phyloP scores from a whole-genome alignment of 2,329 filamentous ascomycete genomes.

The Hyphodiscus sp. region DNA sequence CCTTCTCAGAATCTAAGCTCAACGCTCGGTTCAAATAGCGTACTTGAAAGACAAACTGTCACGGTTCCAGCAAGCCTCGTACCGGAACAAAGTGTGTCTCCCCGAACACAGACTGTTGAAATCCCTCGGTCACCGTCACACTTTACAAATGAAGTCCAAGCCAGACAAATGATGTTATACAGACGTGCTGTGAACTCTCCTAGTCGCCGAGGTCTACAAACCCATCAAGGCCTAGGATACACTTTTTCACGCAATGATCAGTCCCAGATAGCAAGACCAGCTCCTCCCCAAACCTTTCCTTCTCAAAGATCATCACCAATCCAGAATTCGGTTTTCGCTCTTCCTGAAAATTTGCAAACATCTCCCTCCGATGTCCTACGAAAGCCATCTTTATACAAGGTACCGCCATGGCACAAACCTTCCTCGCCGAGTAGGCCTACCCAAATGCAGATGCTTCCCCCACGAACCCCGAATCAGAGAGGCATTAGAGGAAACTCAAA shows the following conservation, averaged over 20 bases:
- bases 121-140: background rate
- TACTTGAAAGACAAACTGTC: background rate
- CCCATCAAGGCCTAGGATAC: background rate
- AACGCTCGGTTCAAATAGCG: background rate
- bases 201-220: background rate
- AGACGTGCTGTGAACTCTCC: background rate
- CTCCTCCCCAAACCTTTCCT: background rate
- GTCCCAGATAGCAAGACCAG: background rate
- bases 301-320: background rate
- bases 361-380: constrained; percentile 18
- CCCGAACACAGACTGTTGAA: background rate
- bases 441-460: background rate
- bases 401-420: constrained; percentile 18
- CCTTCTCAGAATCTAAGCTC: background rate
- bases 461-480: background rate
- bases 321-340: background rate
- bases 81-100: background rate
- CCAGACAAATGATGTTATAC: background rate
- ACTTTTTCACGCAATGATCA: background rate
- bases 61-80: background rate
- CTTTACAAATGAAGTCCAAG: background rate
- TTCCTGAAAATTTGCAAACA: background rate
- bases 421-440: background rate
- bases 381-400: constrained; percentile 23
- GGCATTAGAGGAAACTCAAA: background rate